Conservation (phyloP, 768 basidiomycete genomes). For the Mycena leptocephala region DNA sequence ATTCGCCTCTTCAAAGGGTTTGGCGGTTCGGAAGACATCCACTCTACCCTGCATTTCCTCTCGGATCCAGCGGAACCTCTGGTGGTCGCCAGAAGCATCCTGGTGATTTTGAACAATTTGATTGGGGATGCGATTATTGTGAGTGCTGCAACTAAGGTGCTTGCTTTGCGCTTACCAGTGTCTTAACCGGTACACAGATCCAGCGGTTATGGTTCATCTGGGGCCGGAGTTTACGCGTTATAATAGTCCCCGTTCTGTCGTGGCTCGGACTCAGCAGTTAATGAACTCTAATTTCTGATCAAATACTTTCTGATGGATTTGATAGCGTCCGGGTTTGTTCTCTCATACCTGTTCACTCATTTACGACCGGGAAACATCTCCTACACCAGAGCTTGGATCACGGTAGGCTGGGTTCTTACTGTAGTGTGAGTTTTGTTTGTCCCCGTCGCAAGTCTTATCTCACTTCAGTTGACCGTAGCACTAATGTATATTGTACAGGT, state of each 20-base stretch:
- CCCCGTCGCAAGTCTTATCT: not conserved
- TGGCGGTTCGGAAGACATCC: not conserved
- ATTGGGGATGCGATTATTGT: conserved; percentile 7
- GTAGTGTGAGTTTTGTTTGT: not conserved
- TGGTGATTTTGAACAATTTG: not conserved
- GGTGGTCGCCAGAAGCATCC: not conserved
- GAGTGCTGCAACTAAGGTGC: conserved; percentile 5
- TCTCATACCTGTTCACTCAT: not conserved
- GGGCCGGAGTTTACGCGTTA: not conserved
- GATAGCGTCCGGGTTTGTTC: not conserved
- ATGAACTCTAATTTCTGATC: not conserved
- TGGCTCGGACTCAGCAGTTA: not conserved
- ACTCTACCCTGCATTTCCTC: not conserved
- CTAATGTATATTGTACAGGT: not conserved
- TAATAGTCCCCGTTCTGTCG: conserved; percentile 4
- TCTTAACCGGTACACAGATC: not conserved
- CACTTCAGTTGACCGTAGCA: not conserved
- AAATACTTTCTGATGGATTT: not conserved
- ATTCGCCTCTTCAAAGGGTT: not conserved
- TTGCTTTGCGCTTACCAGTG: conserved; percentile 1
- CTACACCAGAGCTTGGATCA: not conserved
- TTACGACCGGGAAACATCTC: not conserved
- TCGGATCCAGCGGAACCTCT: not conserved
- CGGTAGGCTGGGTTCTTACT: not conserved
- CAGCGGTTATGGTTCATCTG: conserved; percentile 4